Evolutionary conservation across 2,329 filamentous ascomycete genomes (phyloP).

Genomic region (Calonectria leucothoes): DNA sequence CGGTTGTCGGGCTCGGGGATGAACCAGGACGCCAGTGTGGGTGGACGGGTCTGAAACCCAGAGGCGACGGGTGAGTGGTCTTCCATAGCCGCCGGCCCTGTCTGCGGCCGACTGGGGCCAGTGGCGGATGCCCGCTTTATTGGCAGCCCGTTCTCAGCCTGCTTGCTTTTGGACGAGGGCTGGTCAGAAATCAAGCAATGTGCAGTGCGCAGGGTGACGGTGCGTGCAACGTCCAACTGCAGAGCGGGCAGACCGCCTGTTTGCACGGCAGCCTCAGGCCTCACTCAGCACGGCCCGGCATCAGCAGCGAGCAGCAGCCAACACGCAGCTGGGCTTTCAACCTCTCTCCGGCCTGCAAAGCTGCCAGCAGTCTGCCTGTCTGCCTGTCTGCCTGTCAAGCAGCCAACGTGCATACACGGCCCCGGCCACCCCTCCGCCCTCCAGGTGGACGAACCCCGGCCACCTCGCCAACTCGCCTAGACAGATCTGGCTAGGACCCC

Average conservation of each 20-base stretch:
- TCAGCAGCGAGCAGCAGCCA: background rate
- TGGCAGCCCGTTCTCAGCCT: conserved; percentile 6
- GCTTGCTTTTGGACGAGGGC: background rate
- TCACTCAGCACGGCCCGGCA: background rate
- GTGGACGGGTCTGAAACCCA: conserved; percentile 9
- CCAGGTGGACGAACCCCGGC: background rate
- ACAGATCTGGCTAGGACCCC: conserved; percentile 8
- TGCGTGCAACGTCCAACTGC: background rate
- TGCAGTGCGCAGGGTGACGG: background rate
- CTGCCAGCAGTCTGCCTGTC: background rate
- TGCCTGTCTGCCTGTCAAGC: background rate
- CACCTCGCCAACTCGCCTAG: conserved; percentile 2
- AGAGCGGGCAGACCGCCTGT: background rate
- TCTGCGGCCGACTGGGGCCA: conserved; percentile 9
- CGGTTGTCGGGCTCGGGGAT: background rate
- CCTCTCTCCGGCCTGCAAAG: background rate
- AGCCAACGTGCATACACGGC: background rate
- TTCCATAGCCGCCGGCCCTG: conserved; percentile 16
- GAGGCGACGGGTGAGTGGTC: conserved; percentile 10
- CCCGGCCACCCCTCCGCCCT: background rate
- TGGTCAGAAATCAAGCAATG: background rate
- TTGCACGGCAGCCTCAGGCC: background rate
- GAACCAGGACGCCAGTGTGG: background rate
- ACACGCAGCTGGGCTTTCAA: background rate
- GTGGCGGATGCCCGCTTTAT: background rate